These are phyloP conservation scores for Suillus discolor DNA, from an alignment of 768 basidiomycete species.

Conservation along the genomic window DNA sequence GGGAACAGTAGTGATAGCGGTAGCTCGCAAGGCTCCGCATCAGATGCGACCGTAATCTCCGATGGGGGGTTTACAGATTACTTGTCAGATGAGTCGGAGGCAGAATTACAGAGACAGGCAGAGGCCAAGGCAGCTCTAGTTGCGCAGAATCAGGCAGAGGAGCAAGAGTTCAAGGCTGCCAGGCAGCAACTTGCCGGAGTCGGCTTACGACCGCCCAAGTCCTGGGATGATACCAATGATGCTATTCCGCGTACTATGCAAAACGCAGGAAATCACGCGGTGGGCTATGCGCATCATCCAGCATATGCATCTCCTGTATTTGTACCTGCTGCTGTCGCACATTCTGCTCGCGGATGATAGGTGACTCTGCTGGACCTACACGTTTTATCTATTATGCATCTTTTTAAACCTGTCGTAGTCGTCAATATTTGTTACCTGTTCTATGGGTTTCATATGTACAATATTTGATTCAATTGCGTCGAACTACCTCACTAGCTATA, in stretches of 20 bases:
- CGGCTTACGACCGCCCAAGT: constrained; percentile 74
- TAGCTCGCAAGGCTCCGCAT: constrained; percentile 54
- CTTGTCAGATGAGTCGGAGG: constrained; percentile 91
- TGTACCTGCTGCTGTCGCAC: constrained; percentile 27
- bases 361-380: constrained; percentile 24
- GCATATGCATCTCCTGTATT: constrained; percentile 31
- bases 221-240: constrained; percentile 64
- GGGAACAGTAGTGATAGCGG: constrained; percentile 62
- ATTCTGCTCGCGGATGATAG: constrained; percentile 31
- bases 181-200: constrained; percentile 76
- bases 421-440: constrained; percentile 16
- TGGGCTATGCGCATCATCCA: constrained; percentile 28
- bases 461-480: constrained; percentile 9
- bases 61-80: constrained; percentile 91
- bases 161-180: constrained; percentile 79
- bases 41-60: constrained; percentile 79
- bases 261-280: constrained; percentile 17
- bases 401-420: constrained; percentile 21
- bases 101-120: constrained; percentile 83
- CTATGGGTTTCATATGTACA: constrained; percentile 22
- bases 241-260: constrained; percentile 25
- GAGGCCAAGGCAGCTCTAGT: constrained; percentile 76
- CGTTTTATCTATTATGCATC: constrained; percentile 23
- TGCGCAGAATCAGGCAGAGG: constrained; percentile 81
- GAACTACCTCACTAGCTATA: constrained; percentile 1